Conservation (phyloP, 306 rosid species). For the Rubus parviflorus region DNA sequence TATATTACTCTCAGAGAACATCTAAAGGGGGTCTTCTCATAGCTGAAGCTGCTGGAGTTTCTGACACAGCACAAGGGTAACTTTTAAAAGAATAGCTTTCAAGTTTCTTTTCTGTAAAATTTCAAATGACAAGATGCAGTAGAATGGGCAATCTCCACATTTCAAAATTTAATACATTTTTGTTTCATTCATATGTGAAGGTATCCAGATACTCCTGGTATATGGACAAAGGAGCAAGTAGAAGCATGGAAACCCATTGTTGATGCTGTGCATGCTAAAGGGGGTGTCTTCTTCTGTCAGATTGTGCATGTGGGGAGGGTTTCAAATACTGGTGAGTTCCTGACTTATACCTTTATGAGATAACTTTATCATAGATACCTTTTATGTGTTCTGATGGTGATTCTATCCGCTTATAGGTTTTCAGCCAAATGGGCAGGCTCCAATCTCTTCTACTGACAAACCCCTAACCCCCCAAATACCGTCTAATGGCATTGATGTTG, state of each 20-base stretch:
- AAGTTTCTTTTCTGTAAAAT: neutral
- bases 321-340: constrained; percentile 31
- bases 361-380: no score
- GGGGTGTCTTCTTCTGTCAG: no score
- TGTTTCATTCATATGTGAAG: no score
- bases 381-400: no score
- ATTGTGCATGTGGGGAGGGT: constrained; percentile 50
- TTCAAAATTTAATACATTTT: no score
- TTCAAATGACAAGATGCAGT: neutral
- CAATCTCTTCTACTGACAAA: constrained; percentile 61
- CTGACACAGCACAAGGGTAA: constrained; percentile 46
- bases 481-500: constrained; percentile 30
- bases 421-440: constrained; percentile 53
- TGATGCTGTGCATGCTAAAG: no score
- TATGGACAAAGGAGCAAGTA: no score
- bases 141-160: no score
- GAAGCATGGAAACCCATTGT: no score
- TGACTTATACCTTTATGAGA: neutral
- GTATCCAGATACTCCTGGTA: no score
- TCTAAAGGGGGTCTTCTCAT: constrained; percentile 41
- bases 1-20: constrained; percentile 47
- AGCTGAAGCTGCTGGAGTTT: constrained; percentile 38
- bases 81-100: neutral
- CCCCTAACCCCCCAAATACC: constrained; percentile 31
- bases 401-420: constrained; percentile 24